Percentiles rank a stretch among this genome's conserved stretches.
Conservation (phyloP, 176 grass and related monocot species). For the Carex kokanica region DNA sequence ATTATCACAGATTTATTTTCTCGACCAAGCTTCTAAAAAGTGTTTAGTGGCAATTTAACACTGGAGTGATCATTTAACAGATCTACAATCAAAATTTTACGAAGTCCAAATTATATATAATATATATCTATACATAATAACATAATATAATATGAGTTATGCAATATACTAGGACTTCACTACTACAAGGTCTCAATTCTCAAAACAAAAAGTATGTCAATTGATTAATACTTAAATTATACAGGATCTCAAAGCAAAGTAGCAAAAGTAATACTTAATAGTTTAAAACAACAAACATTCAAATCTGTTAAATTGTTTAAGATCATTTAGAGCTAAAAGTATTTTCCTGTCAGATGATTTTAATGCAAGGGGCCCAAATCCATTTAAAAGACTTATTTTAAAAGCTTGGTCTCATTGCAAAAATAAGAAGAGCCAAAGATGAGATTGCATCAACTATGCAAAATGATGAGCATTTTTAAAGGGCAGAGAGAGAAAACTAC, state of each 20-base stretch:
- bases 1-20: neutral
- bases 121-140: neutral
- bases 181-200: neutral
- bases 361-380: neutral
- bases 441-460: neutral
- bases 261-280: neutral
- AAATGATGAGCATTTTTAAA: neutral
- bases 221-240: no score
- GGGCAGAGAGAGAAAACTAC: constrained; percentile 43
- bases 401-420: neutral
- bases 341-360: neutral
- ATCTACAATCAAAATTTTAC: no score
- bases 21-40: neutral
- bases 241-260: no score
- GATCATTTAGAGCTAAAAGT: neutral
- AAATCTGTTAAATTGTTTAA: neutral
- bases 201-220: neutral
- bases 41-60: neutral
- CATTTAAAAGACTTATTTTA: neutral
- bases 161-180: neutral
- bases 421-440: neutral
- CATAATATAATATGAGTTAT: no score
- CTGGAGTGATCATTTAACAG: neutral
- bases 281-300: neutral
- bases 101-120: neutral